These are phyloP conservation scores for Starmerella etchellsii DNA, from an alignment of 805 yeast species.

Conservation along the genomic window DNA sequence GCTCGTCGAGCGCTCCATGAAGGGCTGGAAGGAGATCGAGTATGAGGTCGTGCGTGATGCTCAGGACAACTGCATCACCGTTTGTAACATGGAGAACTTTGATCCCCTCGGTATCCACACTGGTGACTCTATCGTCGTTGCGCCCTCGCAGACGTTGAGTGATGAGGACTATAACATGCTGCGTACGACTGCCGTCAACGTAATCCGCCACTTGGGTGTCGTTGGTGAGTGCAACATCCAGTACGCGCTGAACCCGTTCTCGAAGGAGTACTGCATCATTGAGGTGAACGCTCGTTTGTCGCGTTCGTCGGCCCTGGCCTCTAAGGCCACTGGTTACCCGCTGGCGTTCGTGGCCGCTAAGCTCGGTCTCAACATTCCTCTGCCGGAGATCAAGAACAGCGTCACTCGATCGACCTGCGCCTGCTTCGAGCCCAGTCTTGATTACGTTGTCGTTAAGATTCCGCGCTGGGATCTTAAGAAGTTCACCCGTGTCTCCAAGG, in stretches of 20 bases:
- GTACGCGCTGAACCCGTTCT: conserved; percentile 86
- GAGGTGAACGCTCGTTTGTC: conserved; percentile 97
- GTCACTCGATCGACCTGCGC: conserved; percentile 92
- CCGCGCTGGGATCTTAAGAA: conserved; percentile 98
- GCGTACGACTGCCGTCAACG: conserved; percentile 94
- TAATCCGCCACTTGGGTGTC: conserved; percentile 93
- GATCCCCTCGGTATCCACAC: conserved; percentile 98
- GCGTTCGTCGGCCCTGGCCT: conserved; percentile 96
- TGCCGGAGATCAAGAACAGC: conserved; percentile 81
- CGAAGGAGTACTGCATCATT: conserved; percentile 90
- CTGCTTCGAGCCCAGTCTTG: conserved; percentile 94
- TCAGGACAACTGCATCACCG: conserved; percentile 93
- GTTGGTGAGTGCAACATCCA: conserved; percentile 99
- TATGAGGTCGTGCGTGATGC: conserved; percentile 98
- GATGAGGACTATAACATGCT: conserved; percentile 97
- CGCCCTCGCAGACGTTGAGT: conserved; percentile 93
- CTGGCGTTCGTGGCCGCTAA: conserved; percentile 97
- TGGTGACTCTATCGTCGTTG: conserved; percentile 97
- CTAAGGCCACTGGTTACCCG: conserved; percentile 98
- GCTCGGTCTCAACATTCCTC: conserved; percentile 81
- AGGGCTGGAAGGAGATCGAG: conserved; percentile 99
- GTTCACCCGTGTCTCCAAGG: conserved; percentile 80
- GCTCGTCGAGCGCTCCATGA: conserved; percentile 88
- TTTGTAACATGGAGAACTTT: conserved; percentile 97
- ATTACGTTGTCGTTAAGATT: conserved; percentile 91